These are phyloP conservation scores for Spergularia bocconei DNA, from an alignment of 148 eudicot species.

Conservation along the genomic window DNA sequence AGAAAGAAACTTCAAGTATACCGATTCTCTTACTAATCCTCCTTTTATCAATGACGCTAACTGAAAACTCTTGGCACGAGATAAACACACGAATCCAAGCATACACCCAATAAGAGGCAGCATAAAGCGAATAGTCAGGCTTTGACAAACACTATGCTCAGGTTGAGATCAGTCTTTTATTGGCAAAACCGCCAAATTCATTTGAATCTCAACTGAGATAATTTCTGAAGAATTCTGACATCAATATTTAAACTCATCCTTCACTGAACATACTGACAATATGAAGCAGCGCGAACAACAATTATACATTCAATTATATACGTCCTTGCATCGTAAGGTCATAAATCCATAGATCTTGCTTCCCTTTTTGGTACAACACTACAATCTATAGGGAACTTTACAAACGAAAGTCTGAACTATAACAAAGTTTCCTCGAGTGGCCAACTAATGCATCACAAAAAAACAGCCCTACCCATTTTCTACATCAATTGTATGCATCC, in stretches of 20 bases:
- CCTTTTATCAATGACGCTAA: neutral
- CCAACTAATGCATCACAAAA: neutral
- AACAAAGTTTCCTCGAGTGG: neutral
- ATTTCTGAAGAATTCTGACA: too few relatives aligned
- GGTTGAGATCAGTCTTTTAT: neutral
- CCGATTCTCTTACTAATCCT: neutral
- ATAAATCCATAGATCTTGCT: neutral
- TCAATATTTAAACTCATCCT: neutral
- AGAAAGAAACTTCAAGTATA: neutral
- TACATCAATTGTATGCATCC: neutral
- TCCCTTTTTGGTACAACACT: neutral
- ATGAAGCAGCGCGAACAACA: neutral
- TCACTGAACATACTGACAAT: neutral
- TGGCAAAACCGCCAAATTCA: neutral
- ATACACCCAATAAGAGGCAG: neutral
- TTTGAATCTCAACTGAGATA: too few relatives aligned
- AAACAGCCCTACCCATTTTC: neutral
- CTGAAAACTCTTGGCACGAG: too few relatives aligned
- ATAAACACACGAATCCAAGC: too few relatives aligned
- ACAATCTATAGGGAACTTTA: neutral
- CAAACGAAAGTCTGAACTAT: neutral
- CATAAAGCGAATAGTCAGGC: neutral
- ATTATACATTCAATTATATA: neutral
- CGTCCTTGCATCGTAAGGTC: neutral
- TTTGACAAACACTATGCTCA: neutral